Base-by-base conservation (phyloP, 2,329 filamentous ascomycete species). In the Thielaviopsis punctulata region DNA sequence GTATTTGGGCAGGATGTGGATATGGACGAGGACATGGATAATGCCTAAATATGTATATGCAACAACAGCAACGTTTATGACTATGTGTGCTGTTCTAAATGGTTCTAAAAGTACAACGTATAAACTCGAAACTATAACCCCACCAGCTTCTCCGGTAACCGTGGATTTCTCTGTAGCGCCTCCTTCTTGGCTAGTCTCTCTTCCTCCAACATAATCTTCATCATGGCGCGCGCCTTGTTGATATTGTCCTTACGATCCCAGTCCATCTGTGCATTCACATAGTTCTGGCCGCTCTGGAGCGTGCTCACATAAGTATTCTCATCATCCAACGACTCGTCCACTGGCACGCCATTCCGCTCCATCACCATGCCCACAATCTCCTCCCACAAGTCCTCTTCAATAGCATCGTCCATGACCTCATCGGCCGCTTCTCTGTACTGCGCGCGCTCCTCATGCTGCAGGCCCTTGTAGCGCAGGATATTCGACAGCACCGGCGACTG, bases 401-500 rank as follows among this genome's bases (percentile, higher is more conserved):
- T 24, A 0, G 68, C 65, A 0, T 58, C 56, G 8, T 57, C 46
- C 4, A 65, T 18, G 1, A 56, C 49, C 1, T 70, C 65, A 3
- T 71, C 68, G 9, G 65, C 60, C 21, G 77, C 58, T 6, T 64
- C 59, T 8, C 68, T 56, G 1, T 69, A 59, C 15, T 60, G 60
- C 46, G 66, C 54, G 12, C 73, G 62, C 15, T 70, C 65, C 45
- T 62, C 61, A 44, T 69, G 64, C n/a, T 72, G 71, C 39, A 65
- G 61, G 3, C 61, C 55, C 18, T 73, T 62, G 59, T 76, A 77
- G 9, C 69, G 66, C 2, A 89, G 59, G 15, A 81, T 70, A 8
- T 73, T 66, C n/a, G 71, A 74, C 19, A 89, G 64, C n/a, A 65
- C 64, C 0, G 62, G 61, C 2, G 80, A 73, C 62, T 88, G 81